A percentile compares a stretch with the other conserved stretches of the same genome.
Evolutionary conservation across 257 asterid genomes (phyloP).

Genomic region (Jaltomata sinuosa): DNA sequence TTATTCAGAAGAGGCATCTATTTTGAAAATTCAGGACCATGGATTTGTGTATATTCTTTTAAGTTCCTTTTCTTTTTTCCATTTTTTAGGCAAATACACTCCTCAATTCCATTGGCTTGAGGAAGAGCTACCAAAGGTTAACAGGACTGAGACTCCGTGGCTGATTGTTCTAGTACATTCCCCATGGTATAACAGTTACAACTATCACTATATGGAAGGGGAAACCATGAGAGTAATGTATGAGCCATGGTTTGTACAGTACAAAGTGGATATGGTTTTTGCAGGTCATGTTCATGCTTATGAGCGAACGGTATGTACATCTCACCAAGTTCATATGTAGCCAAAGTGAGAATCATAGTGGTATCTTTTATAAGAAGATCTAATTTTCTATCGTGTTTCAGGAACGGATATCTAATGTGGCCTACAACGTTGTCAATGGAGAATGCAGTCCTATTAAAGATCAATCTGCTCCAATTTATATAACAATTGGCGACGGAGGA

Average conservation of each 20-base stretch:
- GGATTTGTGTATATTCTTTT: not conserved
- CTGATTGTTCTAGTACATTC: constrained; percentile 73
- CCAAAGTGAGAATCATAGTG: not conserved
- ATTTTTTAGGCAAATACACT: constrained; percentile 60
- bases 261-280: constrained; percentile 81
- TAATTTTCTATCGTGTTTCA: constrained; percentile 2
- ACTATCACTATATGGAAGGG: constrained; percentile 87
- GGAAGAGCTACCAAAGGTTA: constrained; percentile 64
- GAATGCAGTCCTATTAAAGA: constrained; percentile 37
- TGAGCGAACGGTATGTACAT: constrained; percentile 59
- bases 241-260: constrained; percentile 62
- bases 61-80: not conserved
- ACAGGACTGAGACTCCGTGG: constrained; percentile 88
- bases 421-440: constrained; percentile 51
- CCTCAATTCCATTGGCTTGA: constrained; percentile 74
- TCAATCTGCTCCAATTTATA: constrained; percentile 51
- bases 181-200: constrained; percentile 93
- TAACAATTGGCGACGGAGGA: constrained; percentile 68
- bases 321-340: not conserved
- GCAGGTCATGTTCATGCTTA: constrained; percentile 97
- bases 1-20: not conserved
- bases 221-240: constrained; percentile 89
- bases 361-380: not conserved
- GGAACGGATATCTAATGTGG: constrained; percentile 60
- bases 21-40: not conserved